A percentile compares a stretch with the other conserved stretches of the same genome.
phyloP scores from a whole-genome alignment of 1,284 basidiomycete species.

The Clitocybe nebularis region DNA sequence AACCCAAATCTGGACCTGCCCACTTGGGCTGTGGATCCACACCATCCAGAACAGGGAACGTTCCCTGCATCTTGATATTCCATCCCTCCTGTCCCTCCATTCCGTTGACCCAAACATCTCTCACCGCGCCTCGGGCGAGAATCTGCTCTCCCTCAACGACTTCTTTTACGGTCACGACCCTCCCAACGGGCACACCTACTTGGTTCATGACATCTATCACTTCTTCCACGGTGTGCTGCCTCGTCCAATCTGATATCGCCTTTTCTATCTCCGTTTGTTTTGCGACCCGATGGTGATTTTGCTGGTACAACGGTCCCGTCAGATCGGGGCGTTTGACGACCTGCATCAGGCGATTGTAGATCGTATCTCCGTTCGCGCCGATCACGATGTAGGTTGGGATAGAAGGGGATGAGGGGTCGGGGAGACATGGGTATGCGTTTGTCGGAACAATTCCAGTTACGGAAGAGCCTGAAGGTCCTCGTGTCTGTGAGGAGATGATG shows the following conservation, averaged over 20 bases:
- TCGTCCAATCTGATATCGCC: slow-evolving; percentile 60
- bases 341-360: slow-evolving; percentile 63
- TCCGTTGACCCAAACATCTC: slow-evolving; percentile 49
- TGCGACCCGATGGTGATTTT: slow-evolving; percentile 60
- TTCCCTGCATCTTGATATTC: slow-evolving; percentile 62
- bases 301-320: slow-evolving; percentile 46
- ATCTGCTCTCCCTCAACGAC: slow-evolving; percentile 56
- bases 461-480: slow-evolving; percentile 68
- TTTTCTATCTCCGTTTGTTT: slow-evolving; percentile 57
- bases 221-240: slow-evolving; percentile 37
- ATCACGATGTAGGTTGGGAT: slow-evolving; percentile 59
- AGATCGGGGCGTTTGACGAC: slow-evolving; percentile 57
- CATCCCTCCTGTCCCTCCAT: slow-evolving; percentile 33
- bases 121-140: slow-evolving; percentile 49
- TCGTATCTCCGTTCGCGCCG: slow-evolving; percentile 65
- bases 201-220: slow-evolving; percentile 38
- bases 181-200: slow-evolving; percentile 57
- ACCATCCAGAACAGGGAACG: slow-evolving; percentile 57
- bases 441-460: slow-evolving; percentile 72
- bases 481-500: slow-evolving; percentile 35
- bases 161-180: slow-evolving; percentile 58
- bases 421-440: slow-evolving; percentile 64
- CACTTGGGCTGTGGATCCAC: slow-evolving; percentile 54
- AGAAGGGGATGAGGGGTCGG: slow-evolving; percentile 35
- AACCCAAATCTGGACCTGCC: slow-evolving; percentile 65